Percentiles rank a stretch among this genome's conserved stretches.
These are phyloP conservation scores for Austropuccinia psidii DNA, from an alignment of 1,284 basidiomycete genomes.

Conservation along the genomic window DNA sequence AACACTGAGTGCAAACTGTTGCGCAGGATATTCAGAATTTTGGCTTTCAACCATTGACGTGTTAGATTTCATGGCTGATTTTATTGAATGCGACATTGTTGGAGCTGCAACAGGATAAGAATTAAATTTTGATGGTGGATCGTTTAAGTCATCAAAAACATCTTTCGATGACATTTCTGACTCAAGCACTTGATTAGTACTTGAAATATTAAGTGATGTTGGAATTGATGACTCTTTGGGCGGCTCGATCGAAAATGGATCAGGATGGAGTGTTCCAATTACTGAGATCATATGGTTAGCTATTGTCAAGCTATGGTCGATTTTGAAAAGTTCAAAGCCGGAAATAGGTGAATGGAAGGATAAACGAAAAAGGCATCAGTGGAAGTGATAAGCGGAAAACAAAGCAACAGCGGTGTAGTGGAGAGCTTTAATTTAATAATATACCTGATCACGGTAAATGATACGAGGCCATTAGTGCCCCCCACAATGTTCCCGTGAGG, in stretches of 20 bases:
- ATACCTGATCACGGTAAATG: constrained; percentile 32
- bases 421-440: not conserved
- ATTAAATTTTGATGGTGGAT: too few relatives aligned
- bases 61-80: too few relatives aligned
- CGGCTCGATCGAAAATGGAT: constrained; percentile 70
- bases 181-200: too few relatives aligned
- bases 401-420: not conserved
- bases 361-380: not conserved
- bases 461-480: not conserved
- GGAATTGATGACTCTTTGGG: too few relatives aligned
- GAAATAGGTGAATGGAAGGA: not conserved
- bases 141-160: too few relatives aligned
- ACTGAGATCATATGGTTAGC: constrained; percentile 93
- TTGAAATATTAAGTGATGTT: too few relatives aligned
- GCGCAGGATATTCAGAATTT: too few relatives aligned
- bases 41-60: too few relatives aligned
- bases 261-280: constrained; percentile 74
- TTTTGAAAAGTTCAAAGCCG: not conserved
- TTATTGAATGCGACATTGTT: too few relatives aligned
- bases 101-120: too few relatives aligned
- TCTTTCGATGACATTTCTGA: too few relatives aligned
- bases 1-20: too few relatives aligned
- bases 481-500: constrained; percentile 11
- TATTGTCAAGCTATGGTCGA: constrained; percentile 63
- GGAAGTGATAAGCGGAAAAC: not conserved